Base-by-base conservation (phyloP, 2,329 filamentous ascomycete species). In the Xylariales sp. region DNA sequence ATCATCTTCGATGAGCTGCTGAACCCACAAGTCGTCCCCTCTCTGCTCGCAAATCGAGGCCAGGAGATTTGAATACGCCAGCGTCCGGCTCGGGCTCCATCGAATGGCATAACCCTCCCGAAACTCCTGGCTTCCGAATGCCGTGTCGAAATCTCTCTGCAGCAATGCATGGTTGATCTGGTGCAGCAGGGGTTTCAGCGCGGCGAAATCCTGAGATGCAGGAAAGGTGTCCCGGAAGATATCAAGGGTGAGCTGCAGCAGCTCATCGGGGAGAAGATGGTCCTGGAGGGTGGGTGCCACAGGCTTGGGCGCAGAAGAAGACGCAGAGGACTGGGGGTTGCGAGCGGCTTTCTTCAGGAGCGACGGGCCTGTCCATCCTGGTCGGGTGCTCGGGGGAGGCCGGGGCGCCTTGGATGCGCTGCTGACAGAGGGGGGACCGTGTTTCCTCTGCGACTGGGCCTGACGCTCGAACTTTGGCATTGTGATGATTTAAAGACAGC, bases 81-180 rank as follows among this genome's bases (percentile, higher is more conserved):
- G 33, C 20, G 45, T 43, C 29, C 43, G 38, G 34, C 45, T 48
- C 6, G 45, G 45, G 20, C 45, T 45, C 45, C 45, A 48, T 31
- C 45, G 45, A 38, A 48, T 44, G 18, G 45, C 41, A 39, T 43
- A 48, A n/a, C 40, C 43, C 32, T 48, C 45, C 30, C 41, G 23
- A 21, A 42, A 45, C n/a, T 45, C 38, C 27, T 43, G 33, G 3
- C 18, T 44, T 21, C 40, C 43, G 33, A 48, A 48, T 19, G 42
- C 43, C 32, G 24, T 41, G 24, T 35, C 33, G 32, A 43, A 42
- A 25, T 43, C 39, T 28, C 34, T 38, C 28, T 38, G 29, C 19
- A 41, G 37, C 16, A 45, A 36, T 13, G 45, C 40, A 37, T 48
- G 40, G 24, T 40, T 43, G 38, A 48, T 40, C 18, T 38, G 38